Evolutionary conservation across 2,329 filamentous ascomycete species (phyloP), one percentile per base, ranked within the genome.

Genomic region (Aspergillus caelatus): DNA sequence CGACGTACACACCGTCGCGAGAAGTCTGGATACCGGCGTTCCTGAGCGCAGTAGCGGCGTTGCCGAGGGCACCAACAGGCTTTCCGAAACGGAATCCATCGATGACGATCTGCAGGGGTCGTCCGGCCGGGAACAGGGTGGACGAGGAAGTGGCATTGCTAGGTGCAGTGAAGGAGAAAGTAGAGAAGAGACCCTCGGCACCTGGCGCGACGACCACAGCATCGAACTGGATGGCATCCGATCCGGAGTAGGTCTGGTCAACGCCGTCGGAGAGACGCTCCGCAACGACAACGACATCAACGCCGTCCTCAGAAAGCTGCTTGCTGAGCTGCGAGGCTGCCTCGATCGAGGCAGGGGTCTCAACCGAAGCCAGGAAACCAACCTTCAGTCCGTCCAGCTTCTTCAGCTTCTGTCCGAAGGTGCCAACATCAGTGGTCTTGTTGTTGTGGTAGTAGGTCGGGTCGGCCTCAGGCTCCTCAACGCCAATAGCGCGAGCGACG

Each of bases 71-170:
- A 16, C 81, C 89, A 28, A 92, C 79, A 0, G 90, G 88, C 81
- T 93, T 93, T 4, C 89, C 90, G 81, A 88, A 92, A 28, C 85
- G 80, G 78, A 87, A 92, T 0, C 83, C 86, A 70, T 89, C 85
- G 19, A 81, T 73, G 21, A 91, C 74, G 57, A 92, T 89, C 78
- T 90, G 84, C 2, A 83, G 75, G 0, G 90, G 90, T 0, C 89
- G 82, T 1, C 86, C 86, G 2, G 84, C 79, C 0, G 90, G 90
- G 75, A 85, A 92, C 8, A 92, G 79, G 0, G 89, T 81, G 1
- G 86, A 81, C 4, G 84, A 85, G 26, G 73, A 72, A 0, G 74
- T 74, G 21, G 74, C 74, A 21, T 74, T 73, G 16, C 26, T 43
- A 6, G 72, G 67, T 12, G 68, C 62, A 4, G 69, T 70, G 45